A percentile compares a stretch with the other conserved stretches of the same genome.
phyloP scores from a whole-genome alignment of 345 rosid species.

The Stellera chamaejasme region DNA sequence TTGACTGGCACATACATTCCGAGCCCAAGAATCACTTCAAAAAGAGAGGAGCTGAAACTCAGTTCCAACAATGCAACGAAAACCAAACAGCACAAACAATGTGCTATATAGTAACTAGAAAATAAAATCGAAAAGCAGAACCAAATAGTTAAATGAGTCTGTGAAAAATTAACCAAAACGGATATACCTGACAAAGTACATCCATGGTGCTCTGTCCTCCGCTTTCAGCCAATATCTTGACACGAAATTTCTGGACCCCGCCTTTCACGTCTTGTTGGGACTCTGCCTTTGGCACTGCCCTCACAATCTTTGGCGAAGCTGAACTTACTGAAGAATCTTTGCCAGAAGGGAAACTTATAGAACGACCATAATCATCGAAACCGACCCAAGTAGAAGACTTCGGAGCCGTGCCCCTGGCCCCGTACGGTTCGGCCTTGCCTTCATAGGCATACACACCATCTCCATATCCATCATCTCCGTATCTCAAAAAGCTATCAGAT shows the following conservation, averaged over 20 bases:
- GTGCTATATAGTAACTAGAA: no score
- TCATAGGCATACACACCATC: slow-evolving; percentile 85
- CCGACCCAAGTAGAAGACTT: slow-evolving; percentile 60
- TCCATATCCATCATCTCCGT: slow-evolving; percentile 53
- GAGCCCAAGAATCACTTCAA: no score
- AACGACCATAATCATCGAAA: slow-evolving; percentile 93
- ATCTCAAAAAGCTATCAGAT: slow-evolving; percentile 37
- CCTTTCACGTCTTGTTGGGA: slow-evolving; percentile 67
- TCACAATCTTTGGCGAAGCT: slow-evolving; percentile 60
- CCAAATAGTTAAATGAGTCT: no score
- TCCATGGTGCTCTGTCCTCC: slow-evolving; percentile 83
- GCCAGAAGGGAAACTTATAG: slow-evolving; percentile 51
- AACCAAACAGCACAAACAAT: no score
- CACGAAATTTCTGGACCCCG: slow-evolving; percentile 95
- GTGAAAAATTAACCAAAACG: not conserved
- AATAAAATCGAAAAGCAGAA: no score
- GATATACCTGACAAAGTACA: slow-evolving; percentile 82
- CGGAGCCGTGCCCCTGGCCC: slow-evolving; percentile 87
- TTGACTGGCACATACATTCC: no score
- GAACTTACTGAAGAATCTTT: slow-evolving; percentile 41
- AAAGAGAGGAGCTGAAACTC: no score
- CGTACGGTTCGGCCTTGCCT: slow-evolving; percentile 83
- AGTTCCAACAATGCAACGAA: no score
- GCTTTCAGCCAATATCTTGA: slow-evolving; percentile 78
- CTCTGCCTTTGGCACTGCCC: slow-evolving; percentile 90